Base-by-base conservation (phyloP, 192 early-diverging fungal genomes). In the Coemansia sp. region DNA sequence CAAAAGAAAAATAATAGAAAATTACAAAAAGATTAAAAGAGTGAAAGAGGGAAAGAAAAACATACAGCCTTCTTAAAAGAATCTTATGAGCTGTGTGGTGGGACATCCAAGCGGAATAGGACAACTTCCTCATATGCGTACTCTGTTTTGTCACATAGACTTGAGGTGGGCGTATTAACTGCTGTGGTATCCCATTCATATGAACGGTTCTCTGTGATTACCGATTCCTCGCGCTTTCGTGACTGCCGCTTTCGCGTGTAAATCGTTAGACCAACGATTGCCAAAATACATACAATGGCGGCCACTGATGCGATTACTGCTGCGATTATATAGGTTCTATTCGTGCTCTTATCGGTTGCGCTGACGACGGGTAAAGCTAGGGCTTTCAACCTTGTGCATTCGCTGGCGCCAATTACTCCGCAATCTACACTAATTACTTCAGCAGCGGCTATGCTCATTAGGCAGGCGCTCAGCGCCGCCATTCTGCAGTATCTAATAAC, bases 301-400 rank as follows among this genome's bases (percentile, higher is more conserved):
- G 64, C 35, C 23, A 62, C 53, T 10, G 58, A 23, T 39, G 59
- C 59, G 4, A 61, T 40, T 37, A 17, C 37, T 10, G 37, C 59
- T 14, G 59, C 59, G 21, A 40, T 40, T 37, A 38, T 23, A 13
- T 61, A 61, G 37, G 13, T 61, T 4, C 19, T 61, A 11, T 39
- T 21, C 6, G 59, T 11, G 13, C 59, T 61, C 19, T 40, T 61
- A 1, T 37, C 37, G 0, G 17, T 8, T 0, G 59, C 10, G 21
- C 19, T 39, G 14, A 19, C 59, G 21, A 33, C n/a, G 59, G 35
- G 6, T 9, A 49, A 30, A 23, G 70, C 55, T 17, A 72, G 28
- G 11, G 70, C 70, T 19, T 60, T 65, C 43, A 72, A 28, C 17
- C 64, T 44, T 26, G 53, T 63, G 42, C 70, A 72, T 17, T 64